Evolutionary conservation across 2,329 filamentous ascomycete genomes (phyloP).

Genomic region (Colletotrichum tamarilloi): DNA sequence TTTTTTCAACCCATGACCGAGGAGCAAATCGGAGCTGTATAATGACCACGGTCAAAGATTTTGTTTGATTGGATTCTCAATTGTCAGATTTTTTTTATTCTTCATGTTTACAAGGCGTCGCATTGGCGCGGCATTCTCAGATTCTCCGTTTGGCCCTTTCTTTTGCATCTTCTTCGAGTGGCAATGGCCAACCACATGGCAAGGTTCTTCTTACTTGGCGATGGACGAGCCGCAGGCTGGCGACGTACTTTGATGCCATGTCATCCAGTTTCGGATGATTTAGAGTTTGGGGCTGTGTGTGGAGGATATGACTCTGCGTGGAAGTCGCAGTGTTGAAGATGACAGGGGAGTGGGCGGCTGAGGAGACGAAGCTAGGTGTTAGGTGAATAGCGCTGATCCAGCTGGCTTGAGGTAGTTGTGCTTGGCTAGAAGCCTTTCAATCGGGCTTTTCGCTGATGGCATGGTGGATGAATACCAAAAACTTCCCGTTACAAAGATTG

Average conservation of each 20-base stretch:
- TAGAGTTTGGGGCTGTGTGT: conserved; percentile 7
- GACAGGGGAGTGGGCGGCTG: neutral
- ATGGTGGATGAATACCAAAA: neutral
- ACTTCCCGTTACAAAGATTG: neutral
- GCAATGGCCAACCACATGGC: neutral
- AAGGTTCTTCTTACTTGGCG: neutral
- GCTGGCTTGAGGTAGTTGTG: neutral
- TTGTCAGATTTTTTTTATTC: neutral
- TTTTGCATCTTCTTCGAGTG: neutral
- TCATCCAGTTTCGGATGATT: conserved; percentile 7
- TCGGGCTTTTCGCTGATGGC: neutral
- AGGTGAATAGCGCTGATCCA: neutral
- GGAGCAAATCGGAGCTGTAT: conserved; percentile 16
- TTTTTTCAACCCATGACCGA: conserved; percentile 4
- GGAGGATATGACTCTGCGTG: neutral
- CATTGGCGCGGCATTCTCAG: neutral
- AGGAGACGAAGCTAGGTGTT: neutral
- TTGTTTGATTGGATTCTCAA: neutral
- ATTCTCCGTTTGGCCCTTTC: neutral
- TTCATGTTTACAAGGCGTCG: neutral
- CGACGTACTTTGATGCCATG: conserved; percentile 2
- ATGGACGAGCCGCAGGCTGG: conserved; percentile 27
- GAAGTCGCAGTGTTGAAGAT: neutral
- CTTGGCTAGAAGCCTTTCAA: neutral
- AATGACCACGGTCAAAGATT: conserved; percentile 20